Evolutionary conservation across 2,329 filamentous ascomycete genomes (phyloP).

Genomic region (Elsinoe perseae): DNA sequence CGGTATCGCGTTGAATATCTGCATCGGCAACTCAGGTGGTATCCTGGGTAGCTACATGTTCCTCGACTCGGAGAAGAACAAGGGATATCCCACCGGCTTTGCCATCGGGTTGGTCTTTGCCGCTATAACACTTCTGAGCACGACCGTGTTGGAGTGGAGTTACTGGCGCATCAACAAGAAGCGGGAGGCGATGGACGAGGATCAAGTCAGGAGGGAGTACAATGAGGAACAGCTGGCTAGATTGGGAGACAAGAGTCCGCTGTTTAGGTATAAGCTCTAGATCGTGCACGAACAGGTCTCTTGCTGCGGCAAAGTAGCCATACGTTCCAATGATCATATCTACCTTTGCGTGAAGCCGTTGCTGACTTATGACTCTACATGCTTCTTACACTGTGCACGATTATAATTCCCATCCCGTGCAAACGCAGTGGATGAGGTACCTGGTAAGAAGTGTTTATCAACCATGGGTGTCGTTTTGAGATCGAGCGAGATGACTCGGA

Average conservation of each 20-base stretch:
- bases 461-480: too few relatives aligned
- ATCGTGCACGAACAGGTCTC: too few relatives aligned
- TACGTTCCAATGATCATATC: too few relatives aligned
- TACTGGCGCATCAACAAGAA: constrained; percentile 31
- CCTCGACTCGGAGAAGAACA: constrained; percentile 16
- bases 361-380: too few relatives aligned
- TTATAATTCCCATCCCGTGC: too few relatives aligned
- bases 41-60: constrained; percentile 37
- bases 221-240: constrained; percentile 31
- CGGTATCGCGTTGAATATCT: constrained; percentile 34
- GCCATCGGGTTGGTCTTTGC: constrained; percentile 28
- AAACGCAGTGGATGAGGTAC: too few relatives aligned
- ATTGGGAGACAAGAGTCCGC: constrained; percentile 34
- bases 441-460: too few relatives aligned
- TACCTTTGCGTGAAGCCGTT: too few relatives aligned
- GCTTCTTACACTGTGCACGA: too few relatives aligned
- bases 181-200: constrained; percentile 29
- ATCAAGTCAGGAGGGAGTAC: constrained; percentile 30
- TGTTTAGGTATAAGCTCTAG: constrained; percentile 33
- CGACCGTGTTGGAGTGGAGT: constrained; percentile 24
- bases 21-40: constrained; percentile 35
- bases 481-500: too few relatives aligned
- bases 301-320: too few relatives aligned
- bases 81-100: constrained; percentile 29
- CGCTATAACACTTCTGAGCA: constrained; percentile 22